Percentiles rank a stretch among this genome's conserved stretches.
phyloP scores from a whole-genome alignment of 768 basidiomycete genomes.

The Phlegmacium glaucopus region DNA sequence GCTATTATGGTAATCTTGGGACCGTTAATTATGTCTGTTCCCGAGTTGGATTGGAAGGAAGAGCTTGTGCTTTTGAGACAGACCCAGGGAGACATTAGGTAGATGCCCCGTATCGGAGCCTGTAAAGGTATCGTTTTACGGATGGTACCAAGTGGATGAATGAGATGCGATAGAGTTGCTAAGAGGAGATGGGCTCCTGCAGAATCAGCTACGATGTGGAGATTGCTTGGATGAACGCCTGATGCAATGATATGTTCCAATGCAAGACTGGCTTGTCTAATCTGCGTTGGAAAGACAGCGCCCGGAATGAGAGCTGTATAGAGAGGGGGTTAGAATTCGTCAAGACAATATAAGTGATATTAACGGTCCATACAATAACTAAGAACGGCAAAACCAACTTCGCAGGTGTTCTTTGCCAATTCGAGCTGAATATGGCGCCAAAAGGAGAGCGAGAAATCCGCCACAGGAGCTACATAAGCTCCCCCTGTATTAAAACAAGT shows the following conservation, averaged over 20 bases:
- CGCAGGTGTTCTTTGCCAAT: not conserved
- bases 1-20: not conserved
- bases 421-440: slow-evolving; percentile 10
- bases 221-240: slow-evolving; percentile 23
- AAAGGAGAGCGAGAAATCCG: slow-evolving; percentile 12
- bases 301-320: slow-evolving; percentile 22
- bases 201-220: slow-evolving; percentile 30
- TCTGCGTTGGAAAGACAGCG: slow-evolving; percentile 25
- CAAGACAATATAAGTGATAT: not conserved
- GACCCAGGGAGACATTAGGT: slow-evolving; percentile 30
- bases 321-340: not conserved
- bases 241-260: slow-evolving; percentile 24
- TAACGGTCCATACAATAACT: slow-evolving; percentile 3
- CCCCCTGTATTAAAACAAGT: not conserved
- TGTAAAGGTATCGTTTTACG: slow-evolving; percentile 11
- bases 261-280: slow-evolving; percentile 22
- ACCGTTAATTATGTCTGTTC: slow-evolving; percentile 3
- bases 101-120: slow-evolving; percentile 18
- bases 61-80: slow-evolving; percentile 10
- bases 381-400: slow-evolving; percentile 9
- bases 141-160: slow-evolving; percentile 25
- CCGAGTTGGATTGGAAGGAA: not conserved
- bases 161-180: slow-evolving; percentile 25
- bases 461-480: slow-evolving; percentile 1
- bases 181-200: slow-evolving; percentile 30